Percentiles rank a stretch among this genome's conserved stretches.
phyloP scores from a whole-genome alignment of 78 protist species.

The Dictyostelium purpureum region DNA sequence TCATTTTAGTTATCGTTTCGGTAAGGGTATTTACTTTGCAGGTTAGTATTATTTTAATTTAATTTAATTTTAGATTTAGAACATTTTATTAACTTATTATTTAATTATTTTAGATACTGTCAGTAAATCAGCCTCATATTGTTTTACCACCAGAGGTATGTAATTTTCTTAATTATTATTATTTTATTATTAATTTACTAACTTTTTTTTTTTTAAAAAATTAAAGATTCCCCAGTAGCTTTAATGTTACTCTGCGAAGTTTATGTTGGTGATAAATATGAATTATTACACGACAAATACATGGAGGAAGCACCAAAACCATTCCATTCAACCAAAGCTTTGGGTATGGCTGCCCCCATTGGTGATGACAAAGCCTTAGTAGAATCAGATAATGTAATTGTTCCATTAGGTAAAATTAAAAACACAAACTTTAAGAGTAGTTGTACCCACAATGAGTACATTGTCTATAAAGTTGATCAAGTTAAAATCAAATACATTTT shows the following conservation, averaged over 20 bases:
- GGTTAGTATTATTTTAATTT: too few species aligned
- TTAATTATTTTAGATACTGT: too few species aligned
- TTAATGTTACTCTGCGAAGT: conserved; percentile 78
- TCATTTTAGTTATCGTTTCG: conserved; percentile 90
- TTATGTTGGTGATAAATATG: conserved; percentile 69
- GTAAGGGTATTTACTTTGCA: conserved; percentile 88
- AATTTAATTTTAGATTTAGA: too few species aligned
- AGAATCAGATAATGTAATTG: conserved; percentile 10
- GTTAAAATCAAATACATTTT: conserved; percentile 47
- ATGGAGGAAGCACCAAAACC: conserved; percentile 83
- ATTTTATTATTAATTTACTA: too few species aligned
- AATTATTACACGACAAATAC: conserved; percentile 53
- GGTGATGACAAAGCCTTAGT: neutral
- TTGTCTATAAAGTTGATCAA: conserved; percentile 72
- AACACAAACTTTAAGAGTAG: conserved; percentile 12
- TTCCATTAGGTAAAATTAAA: conserved; percentile 54
- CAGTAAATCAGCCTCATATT: conserved; percentile 74
- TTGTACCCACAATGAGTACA: conserved; percentile 72
- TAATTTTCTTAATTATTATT: too few species aligned
- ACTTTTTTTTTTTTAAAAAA: too few species aligned
- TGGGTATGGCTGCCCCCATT: conserved; percentile 76
- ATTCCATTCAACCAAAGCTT: conserved; percentile 73
- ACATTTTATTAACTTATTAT: neutral
- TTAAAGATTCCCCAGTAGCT: conserved; percentile 66
- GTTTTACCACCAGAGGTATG: conserved; percentile 76